Base-by-base conservation (phyloP, 768 basidiomycete species). In the Trichaptum fuscoviolaceum region DNA sequence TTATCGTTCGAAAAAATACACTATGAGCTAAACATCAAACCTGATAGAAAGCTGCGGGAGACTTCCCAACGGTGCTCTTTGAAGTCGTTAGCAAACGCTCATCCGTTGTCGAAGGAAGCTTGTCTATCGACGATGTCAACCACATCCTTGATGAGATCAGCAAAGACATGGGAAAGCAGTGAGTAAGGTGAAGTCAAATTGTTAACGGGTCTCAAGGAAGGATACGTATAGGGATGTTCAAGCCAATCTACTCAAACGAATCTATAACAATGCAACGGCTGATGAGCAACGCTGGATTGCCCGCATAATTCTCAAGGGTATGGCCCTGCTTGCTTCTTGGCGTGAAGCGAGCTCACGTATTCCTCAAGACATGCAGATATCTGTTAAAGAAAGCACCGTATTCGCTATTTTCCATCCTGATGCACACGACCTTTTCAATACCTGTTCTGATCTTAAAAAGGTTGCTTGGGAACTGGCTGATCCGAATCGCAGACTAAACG, bases 251-350 rank as follows among this genome's bases (percentile, higher is more conserved):
- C 74, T 98, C 68, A 87, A 90, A 69, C 84, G 90, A 1, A 75
- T 97, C 1, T 90, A 91, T 70, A 90, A 92, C 71, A 85, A 85
- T 58, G 80, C 89, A 26, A 96, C 95, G 0, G 81, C 96, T 0
- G 86, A 89, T 65, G 96, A 99, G 72, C 96, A 97, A 72, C 86
- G 88, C 62, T 99, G 97, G 97, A 88, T 99, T 66, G 89, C 93
- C n/a, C 86, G 95, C 8, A 93, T 99, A 74, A 92, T 99, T 62
- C 81, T 99, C 35, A 97, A 98, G 84, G 96, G 96, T 92, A 64
- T 1, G 63, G 59, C 27, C 0, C 52, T 64, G 23, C 52, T 27
- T 66, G 64, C 59, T 30, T 62, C 24, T 18, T 27, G 24, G 18
- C 10, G 20, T 17, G 36, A 15, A 34, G 18, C 25, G 5, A 27